Evolutionary conservation across 345 rosid genomes (phyloP).

Genomic region (Acer negundo): DNA sequence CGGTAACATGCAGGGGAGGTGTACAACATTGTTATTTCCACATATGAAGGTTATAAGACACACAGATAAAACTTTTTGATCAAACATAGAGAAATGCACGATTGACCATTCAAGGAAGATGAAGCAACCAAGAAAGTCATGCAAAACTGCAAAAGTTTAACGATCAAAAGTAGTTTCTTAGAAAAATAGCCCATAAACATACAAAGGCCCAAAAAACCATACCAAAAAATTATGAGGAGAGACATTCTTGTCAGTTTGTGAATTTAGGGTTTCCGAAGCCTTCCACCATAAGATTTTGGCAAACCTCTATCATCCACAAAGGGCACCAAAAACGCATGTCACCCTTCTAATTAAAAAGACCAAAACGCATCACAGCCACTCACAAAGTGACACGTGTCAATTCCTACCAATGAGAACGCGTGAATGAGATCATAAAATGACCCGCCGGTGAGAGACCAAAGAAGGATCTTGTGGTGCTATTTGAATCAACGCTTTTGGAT

Average conservation of each 20-base stretch:
- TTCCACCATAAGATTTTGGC: neutral
- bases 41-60: neutral
- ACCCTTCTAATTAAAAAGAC: neutral
- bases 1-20: too few species aligned
- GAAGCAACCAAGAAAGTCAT: neutral
- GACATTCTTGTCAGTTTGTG: neutral
- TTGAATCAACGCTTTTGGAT: constrained; percentile 49
- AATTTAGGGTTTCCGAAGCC: constrained; percentile 16
- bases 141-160: neutral
- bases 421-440: neutral
- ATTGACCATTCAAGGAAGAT: neutral
- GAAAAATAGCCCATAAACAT: too few species aligned
- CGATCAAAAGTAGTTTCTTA: neutral
- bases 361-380: neutral
- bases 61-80: neutral
- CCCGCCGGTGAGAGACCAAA: constrained; percentile 17
- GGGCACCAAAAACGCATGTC: constrained; percentile 8
- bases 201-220: neutral
- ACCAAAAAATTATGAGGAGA: neutral
- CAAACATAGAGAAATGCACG: neutral
- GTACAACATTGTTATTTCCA: neutral
- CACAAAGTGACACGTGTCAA: neutral
- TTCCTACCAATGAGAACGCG: neutral
- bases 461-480: constrained; percentile 44
- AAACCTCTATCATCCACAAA: neutral